phyloP scores from a whole-genome alignment of 345 rosid species.

The Physaria fendleri region DNA sequence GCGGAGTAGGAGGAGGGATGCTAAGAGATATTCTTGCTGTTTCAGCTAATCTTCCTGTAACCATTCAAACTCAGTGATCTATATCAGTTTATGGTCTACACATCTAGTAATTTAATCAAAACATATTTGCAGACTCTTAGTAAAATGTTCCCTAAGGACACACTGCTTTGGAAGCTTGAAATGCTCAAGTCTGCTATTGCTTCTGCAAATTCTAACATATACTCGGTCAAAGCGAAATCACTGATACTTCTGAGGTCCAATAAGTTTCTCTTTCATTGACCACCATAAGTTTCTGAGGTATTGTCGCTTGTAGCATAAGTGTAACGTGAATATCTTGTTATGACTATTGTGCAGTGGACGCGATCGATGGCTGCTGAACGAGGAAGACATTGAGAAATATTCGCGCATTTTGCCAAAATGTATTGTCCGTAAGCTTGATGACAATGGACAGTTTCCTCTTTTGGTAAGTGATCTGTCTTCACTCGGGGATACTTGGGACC shows the following conservation, averaged over 20 bases:
- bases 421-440: slow-evolving; percentile 42
- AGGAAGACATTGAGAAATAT: slow-evolving; percentile 53
- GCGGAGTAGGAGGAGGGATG: slow-evolving; percentile 30
- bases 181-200: slow-evolving; percentile 49
- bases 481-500: neutral
- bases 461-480: slow-evolving; percentile 40
- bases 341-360: slow-evolving; percentile 45
- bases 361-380: slow-evolving; percentile 59
- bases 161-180: slow-evolving; percentile 71
- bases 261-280: neutral
- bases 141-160: slow-evolving; percentile 50
- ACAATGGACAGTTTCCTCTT: slow-evolving; percentile 67
- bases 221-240: slow-evolving; percentile 50
- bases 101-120: neutral
- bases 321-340: neutral
- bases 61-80: neutral
- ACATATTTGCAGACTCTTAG: slow-evolving; percentile 43
- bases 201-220: slow-evolving; percentile 47
- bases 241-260: slow-evolving; percentile 52
- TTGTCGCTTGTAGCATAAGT: neutral
- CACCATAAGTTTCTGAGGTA: neutral
- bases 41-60: slow-evolving; percentile 39
- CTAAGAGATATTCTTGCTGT: slow-evolving; percentile 27
- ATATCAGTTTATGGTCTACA: neutral
- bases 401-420: slow-evolving; percentile 34